Percentiles rank a stretch among this genome's conserved stretches.
These are phyloP conservation scores for Cryptosporidium meleagridis DNA, from an alignment of 169 alveolate genomes.

Conservation along the genomic window DNA sequence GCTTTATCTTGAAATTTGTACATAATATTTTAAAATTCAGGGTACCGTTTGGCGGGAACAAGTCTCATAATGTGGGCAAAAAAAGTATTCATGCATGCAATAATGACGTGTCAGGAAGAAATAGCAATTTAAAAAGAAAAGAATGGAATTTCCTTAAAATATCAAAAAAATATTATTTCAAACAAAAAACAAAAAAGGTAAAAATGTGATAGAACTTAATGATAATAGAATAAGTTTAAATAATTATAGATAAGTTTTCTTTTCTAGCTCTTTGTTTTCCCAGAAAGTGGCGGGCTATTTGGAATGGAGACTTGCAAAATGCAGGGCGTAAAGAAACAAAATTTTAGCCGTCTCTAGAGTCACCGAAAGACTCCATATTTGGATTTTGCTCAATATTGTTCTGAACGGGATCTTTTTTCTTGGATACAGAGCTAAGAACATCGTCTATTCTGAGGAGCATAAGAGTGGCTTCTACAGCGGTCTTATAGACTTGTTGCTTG, in stretches of 20 bases:
- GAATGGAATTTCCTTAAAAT: neutral
- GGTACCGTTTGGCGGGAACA: slow-evolving; percentile 46
- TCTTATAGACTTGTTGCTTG: slow-evolving; percentile 94
- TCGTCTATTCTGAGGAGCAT: slow-evolving; percentile 97
- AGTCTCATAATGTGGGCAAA: slow-evolving; percentile 9
- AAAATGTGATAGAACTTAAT: neutral
- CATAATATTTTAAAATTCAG: neutral
- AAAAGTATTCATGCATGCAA: slow-evolving; percentile 5
- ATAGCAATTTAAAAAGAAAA: too few species aligned
- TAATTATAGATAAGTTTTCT: neutral
- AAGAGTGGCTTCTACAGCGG: slow-evolving; percentile 95
- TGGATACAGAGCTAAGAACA: slow-evolving; percentile 93
- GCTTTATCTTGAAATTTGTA: neutral
- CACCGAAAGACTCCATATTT: slow-evolving; percentile 59
- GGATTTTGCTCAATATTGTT: slow-evolving; percentile 26
- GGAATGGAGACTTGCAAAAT: neutral
- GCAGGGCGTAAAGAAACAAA: neutral
- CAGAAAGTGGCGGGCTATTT: neutral
- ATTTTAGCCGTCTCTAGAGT: slow-evolving; percentile 60
- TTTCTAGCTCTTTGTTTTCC: neutral
- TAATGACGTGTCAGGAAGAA: neutral
- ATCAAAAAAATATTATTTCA: neutral
- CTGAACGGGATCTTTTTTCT: slow-evolving; percentile 76
- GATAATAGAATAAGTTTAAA: neutral
- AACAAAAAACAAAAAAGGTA: neutral